These are phyloP conservation scores for Crucihimalaya himalaica DNA, from an alignment of 345 rosid genomes.

Conservation along the genomic window DNA sequence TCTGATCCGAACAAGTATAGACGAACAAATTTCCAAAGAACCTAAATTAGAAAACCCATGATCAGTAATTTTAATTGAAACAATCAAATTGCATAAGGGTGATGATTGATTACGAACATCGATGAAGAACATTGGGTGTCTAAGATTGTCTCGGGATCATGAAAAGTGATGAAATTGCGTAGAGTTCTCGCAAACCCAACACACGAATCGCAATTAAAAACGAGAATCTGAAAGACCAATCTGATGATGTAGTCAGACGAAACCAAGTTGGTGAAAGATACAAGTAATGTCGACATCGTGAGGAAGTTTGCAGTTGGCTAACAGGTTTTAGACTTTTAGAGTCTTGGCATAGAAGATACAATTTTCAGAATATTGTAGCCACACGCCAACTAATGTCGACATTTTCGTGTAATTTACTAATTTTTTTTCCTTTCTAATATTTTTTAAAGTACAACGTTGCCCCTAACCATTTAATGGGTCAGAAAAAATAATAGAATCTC, in stretches of 20 bases:
- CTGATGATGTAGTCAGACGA: not conserved
- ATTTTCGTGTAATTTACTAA: constrained; percentile 3
- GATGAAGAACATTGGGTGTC: constrained; percentile 34
- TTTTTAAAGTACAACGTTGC: not conserved
- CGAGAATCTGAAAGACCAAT: not conserved
- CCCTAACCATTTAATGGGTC: not conserved
- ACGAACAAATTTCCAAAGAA: constrained; percentile 40
- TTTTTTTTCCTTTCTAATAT: no score
- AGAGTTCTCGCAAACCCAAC: not conserved
- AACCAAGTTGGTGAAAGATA: constrained; percentile 27
- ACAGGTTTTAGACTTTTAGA: not conserved
- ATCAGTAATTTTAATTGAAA: not conserved
- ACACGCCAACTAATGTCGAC: constrained; percentile 42
- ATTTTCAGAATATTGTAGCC: not conserved
- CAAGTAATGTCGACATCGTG: constrained; percentile 39
- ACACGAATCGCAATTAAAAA: not conserved
- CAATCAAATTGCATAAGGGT: not conserved
- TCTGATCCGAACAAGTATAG: constrained; percentile 39
- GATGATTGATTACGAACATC: constrained; percentile 30
- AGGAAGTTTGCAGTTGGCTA: constrained; percentile 21
- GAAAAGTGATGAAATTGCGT: not conserved
- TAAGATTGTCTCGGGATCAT: constrained; percentile 33
- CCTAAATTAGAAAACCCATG: constrained; percentile 32
- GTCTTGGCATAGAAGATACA: not conserved
- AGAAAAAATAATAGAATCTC: not conserved